Evolutionary conservation across 768 basidiomycete genomes (phyloP).

Genomic region (Wakefieldia striispora): DNA sequence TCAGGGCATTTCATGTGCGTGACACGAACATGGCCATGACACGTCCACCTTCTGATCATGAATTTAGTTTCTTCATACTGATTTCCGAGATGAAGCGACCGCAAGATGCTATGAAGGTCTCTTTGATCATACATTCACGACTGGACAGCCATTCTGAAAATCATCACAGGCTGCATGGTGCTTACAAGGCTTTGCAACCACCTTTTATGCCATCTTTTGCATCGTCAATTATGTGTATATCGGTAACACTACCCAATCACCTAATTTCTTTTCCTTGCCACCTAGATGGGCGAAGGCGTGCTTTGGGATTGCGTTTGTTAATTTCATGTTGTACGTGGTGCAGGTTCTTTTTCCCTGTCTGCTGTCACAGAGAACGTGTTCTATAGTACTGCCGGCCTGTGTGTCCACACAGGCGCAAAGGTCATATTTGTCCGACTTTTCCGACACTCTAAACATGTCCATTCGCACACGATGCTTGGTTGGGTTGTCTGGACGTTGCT

Average conservation of each 20-base stretch:
- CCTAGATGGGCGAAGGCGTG: constrained; percentile 46
- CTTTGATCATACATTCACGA: constrained; percentile 15
- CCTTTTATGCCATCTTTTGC: constrained; percentile 48
- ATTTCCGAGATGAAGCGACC: constrained; percentile 55
- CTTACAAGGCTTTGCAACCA: constrained; percentile 51
- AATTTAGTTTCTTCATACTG: constrained; percentile 53
- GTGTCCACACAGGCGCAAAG: constrained; percentile 52
- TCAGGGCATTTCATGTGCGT: constrained; percentile 52
- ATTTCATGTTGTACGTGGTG: constrained; percentile 47
- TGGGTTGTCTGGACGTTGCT: constrained; percentile 48
- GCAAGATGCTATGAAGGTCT: constrained; percentile 55
- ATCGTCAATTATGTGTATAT: constrained; percentile 46
- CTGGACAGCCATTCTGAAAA: too few species aligned
- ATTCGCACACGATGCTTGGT: constrained; percentile 49
- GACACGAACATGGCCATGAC: background rate
- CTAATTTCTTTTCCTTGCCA: too few species aligned
- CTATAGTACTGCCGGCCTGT: constrained; percentile 43
- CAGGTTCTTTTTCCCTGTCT: background rate
- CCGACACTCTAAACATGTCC: constrained; percentile 45
- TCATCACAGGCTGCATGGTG: constrained; percentile 41
- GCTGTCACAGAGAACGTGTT: background rate
- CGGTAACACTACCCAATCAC: constrained; percentile 29
- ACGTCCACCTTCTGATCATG: background rate
- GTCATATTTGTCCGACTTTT: constrained; percentile 52
- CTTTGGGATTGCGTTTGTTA: constrained; percentile 48